Evolutionary conservation across 2,329 filamentous ascomycete species (phyloP), one percentile per base, ranked within the genome.

Genomic region (Reticulascus tulasneorum): DNA sequence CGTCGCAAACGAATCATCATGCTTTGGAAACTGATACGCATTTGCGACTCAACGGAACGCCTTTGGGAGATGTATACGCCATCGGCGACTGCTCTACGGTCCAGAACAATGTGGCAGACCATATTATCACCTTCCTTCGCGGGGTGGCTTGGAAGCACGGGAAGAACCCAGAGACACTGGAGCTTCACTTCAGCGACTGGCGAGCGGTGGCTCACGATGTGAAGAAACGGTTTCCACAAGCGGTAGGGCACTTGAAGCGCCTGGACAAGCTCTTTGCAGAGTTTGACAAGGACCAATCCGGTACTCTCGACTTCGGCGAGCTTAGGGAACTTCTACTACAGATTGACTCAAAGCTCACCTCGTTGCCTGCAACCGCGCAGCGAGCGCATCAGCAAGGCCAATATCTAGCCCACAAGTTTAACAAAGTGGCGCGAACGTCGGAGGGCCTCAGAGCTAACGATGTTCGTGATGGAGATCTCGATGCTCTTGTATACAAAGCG

Each of bases 1-100:
- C 83, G 5, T 64, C 67, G 11, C 93, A 98, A 60, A 89, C 79
- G 46, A 98, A 98, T 64, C 79, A 76, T 24, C 90, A 93, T 56
- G 93, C 94, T 3, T 75, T 98, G 8, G 93, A 97, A 59, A 98
- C 93, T 0, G 93, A 98, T 58, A 82, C 87, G 2, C 91, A 98
- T 56, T 81, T 97, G 8, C 87, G 93, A 25, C 69, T 98, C 0
- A 86, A 84, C 41, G 93, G 93, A 35, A 79, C 93, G 0, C 93
- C 93, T 0, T 66, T 97, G 0, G 93, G 93, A 23, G 91, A 97
- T 43, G 89, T 98, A 16, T 98, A 98, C 55, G 90, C 90, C 30
- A 89, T 98, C 44, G 93, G 93, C 11, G 93, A 98, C 64, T 97
- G 93, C 65, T 75, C 87, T 7, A 98, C 94, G 0, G 91, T 98